Percentiles rank a stretch among this genome's conserved stretches.
Evolutionary conservation across 371 early-diverging fungal genomes (phyloP).

Genomic region (Rhizomucor pusillus): DNA sequence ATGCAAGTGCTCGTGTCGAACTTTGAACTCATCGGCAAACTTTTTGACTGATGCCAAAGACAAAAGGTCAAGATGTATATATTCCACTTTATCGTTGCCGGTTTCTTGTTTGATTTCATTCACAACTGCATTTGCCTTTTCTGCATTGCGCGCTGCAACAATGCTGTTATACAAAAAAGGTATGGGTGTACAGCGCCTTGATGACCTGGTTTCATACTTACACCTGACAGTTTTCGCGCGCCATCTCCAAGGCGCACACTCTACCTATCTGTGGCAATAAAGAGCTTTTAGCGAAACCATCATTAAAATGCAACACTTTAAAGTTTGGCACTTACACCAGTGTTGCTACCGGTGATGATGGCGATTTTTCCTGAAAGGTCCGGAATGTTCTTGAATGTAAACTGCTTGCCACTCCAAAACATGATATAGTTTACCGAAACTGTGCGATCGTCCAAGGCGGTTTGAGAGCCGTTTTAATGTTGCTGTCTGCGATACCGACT

Average conservation of each 20-base stretch:
- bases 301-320: no score
- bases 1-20: slow-evolving; percentile 47
- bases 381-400: no score
- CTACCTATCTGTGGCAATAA: slow-evolving; percentile 44
- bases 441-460: no score
- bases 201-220: slow-evolving; percentile 16
- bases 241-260: slow-evolving; percentile 57
- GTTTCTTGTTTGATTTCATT: slow-evolving; percentile 54
- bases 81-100: slow-evolving; percentile 48
- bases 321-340: slow-evolving; percentile 41
- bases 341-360: slow-evolving; percentile 73
- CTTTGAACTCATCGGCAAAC: slow-evolving; percentile 54
- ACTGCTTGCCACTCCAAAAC: no score
- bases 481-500: no score
- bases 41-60: slow-evolving; percentile 48
- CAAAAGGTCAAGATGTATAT: slow-evolving; percentile 59
- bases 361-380: slow-evolving; percentile 63
- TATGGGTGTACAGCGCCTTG: not conserved
- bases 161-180: slow-evolving; percentile 23
- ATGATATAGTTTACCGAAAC: no score
- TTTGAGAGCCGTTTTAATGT: no score
- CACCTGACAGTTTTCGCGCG: slow-evolving; percentile 56
- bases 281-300: no score
- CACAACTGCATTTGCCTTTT: slow-evolving; percentile 44
- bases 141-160: slow-evolving; percentile 56